Base-by-base conservation (phyloP, 345 rosid genomes). In the Sapria himalayana region DNA sequence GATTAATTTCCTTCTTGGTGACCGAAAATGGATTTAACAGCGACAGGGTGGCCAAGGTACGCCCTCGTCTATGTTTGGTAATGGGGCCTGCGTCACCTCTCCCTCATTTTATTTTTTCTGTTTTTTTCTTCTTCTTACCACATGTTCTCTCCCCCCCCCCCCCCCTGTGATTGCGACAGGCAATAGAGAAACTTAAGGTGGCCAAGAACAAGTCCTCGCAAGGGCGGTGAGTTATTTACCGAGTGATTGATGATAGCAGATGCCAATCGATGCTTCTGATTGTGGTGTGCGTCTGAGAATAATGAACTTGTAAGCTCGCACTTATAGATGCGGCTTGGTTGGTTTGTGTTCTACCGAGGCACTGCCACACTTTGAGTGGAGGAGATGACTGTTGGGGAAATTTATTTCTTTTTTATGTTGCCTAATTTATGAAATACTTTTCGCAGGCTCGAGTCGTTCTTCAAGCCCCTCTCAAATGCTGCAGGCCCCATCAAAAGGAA, bases 181-280 rank as follows among this genome's bases (percentile, higher is more conserved):
- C 91, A 3, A 55, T 74, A 46, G 93, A 89, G 66, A 89, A 89
- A 54, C 72, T 89, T 23, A 89, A 82, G 60, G 61, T 73, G 17
- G 93, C 98, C 15, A 89, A 79, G 76, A 76, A 79, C 64, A 89
- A 79, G 71, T 71, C 81, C 50, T 62, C 93, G n/a, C 95, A 89
- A 70, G 98, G 92, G 43, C 65, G 81, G 98, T 89, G 46, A 54
- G 76, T 43, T 41, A 32, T 44, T 40, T 15, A n/a, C 25, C 19
- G 10, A 20, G 8, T 18, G 22, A 25, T 42, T 33, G 12, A 15
- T 16, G 34, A 36, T 27, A n/a, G n/a, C n/a, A n/a, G n/a, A n/a
- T n/a, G n/a, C n/a, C n/a, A n/a, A n/a, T n/a, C n/a, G 38, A 29
- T 15, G 16, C 6, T 12, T 37, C 45, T n/a, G n/a, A n/a, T n/a